Evolutionary conservation across 148 eudicot genomes (phyloP), one percentile per base, ranked within the genome.

Genomic region (Vaccinium vitisidaea): DNA sequence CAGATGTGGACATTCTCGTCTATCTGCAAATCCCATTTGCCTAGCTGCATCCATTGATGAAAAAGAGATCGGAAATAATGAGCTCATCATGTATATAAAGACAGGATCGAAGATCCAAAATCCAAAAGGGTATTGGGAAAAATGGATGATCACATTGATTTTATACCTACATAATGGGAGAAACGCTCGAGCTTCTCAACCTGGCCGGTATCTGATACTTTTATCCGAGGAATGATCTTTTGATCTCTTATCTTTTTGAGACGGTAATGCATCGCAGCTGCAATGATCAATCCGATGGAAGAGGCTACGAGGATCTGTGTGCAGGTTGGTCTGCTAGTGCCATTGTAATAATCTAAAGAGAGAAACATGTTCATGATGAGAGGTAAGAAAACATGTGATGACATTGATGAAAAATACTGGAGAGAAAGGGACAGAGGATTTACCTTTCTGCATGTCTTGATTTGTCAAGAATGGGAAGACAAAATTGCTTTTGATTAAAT

Each of bases 111-210:
- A 50, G 3, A 71, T 23, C 73, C 32, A 5, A 39, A 39, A 58
- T 63, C 39, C 27, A n/a, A n/a, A 65, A 11, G 74, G 55, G 4
- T 81, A 25, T 21, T 4, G 8, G 11, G 1, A 6, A 19, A 18
- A 30, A 36, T 9, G 32, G 39, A 18, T 61, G 21, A 8, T 9
- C 6, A 11, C 73, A 67, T 3, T 67, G 73, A 67, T 67, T 67
- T 67, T 85, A 89, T 95, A 97, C 99, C 99, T 91, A 97, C 99
- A 87, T 97, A 97, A 87, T 93, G 92, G 55, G 95, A 85, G 88
- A 97, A 95, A 82, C 93, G 92, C 77, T 97, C 99, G 6, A 95
- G 91, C 86, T 88, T 90, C 6, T 91, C 82, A n/a, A 92, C 93
- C 69, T 94, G 93, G 79, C 92, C 92, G 4, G 92, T 74, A 70